Base-by-base conservation (phyloP, 345 rosid genomes). In the Raphanus raphanistrum region DNA sequence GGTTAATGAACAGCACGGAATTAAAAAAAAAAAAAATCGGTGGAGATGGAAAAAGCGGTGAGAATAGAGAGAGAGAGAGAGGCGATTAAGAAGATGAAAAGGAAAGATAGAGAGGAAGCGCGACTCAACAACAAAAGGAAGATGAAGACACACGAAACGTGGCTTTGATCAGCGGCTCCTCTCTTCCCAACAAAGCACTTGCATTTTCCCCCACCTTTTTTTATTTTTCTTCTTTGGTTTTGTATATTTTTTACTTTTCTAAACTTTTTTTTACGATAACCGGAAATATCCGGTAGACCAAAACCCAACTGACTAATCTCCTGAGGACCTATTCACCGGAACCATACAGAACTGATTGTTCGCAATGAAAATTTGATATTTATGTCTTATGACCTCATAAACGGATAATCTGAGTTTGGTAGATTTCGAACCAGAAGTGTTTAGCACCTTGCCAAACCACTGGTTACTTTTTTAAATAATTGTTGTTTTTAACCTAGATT, bases 21-120 rank as follows among this genome's bases (percentile, higher is more conserved):
- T 36, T n/a, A n/a, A n/a, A 8, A 38, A 66, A 31, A 35, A 13
- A 48, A 68, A 8, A 57, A 60, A 3, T 13, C 63, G 62, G 6
- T 9, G 68, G 55, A 57, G 74, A 68, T 17, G 66, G n/a, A 36
- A 5, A 63, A 75, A 70, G 76, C 79, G 79, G 76, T 70, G 83
- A 64, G 82, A 62, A 65, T 29, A 54, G 68, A 17, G 29, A 58
- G 25, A 52, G 29, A 52, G 70, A 58, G 2, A 59, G 76, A 63
- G 33, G 80, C 72, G 76, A 64, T 71, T 36, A 8, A 54, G 71
- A 36, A 36, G 28, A 76, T 17, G 73, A 57, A 28, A 60, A 27
- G 33, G 59, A 36, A 55, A 67, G n/a, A 68, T 52, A 68, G 64
- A 70, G 75, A 52, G 70, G 75, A 63, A 50, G 70, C 43, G 57